phyloP scores from a whole-genome alignment of 192 early-diverging fungal species.

The Phycomyces nitens region DNA sequence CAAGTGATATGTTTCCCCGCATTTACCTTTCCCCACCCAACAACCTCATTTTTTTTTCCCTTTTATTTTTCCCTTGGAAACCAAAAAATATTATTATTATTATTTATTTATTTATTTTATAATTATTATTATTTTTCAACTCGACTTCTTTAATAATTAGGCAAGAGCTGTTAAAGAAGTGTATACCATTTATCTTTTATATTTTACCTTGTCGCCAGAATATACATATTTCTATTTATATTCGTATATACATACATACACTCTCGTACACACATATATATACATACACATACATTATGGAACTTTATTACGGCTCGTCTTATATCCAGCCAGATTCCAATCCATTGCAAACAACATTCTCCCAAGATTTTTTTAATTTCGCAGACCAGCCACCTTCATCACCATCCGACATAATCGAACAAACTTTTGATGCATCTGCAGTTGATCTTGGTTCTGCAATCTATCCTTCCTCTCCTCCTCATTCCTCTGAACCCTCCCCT shows the following conservation, averaged over 20 bases:
- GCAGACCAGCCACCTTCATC: not conserved
- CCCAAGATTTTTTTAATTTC: not conserved
- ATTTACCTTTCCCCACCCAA: too few species aligned
- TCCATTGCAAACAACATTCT: not conserved
- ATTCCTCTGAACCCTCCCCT: not conserved
- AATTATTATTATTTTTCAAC: not conserved
- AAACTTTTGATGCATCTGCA: not conserved
- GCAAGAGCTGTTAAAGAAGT: not conserved
- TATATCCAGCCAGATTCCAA: too few species aligned
- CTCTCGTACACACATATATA: not conserved
- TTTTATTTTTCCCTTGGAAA: too few species aligned
- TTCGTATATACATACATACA: not conserved
- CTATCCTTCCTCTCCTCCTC: not conserved
- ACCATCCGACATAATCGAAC: not conserved
- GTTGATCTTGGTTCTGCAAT: not conserved
- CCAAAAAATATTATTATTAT: too few species aligned
- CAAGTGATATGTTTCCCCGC: too few species aligned
- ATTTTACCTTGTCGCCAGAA: not conserved
- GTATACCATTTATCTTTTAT: not conserved
- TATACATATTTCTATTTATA: not conserved
- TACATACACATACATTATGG: not conserved
- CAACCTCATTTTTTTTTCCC: too few species aligned
- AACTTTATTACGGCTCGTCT: not conserved
- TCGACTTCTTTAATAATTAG: not conserved
- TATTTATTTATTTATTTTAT: too few species aligned